These are phyloP conservation scores for Imleria badia DNA, from an alignment of 768 basidiomycete genomes.

Conservation along the genomic window DNA sequence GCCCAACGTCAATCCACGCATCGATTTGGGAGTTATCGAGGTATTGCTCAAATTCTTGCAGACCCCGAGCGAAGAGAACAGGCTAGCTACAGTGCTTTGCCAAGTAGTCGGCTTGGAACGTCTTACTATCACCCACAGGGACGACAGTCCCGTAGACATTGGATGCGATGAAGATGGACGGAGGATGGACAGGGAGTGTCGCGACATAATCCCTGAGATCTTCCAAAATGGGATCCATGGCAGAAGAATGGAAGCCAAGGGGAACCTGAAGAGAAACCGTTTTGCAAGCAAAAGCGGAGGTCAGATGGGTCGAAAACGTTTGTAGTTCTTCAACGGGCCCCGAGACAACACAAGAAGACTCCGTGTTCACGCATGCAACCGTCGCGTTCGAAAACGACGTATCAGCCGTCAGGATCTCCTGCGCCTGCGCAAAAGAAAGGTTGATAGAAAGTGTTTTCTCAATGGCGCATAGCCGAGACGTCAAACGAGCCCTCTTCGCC, in stretches of 20 bases:
- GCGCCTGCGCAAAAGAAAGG: slow-evolving; percentile 35
- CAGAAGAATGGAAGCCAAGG: slow-evolving; percentile 65
- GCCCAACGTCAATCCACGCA: slow-evolving; percentile 68
- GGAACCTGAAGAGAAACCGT: slow-evolving; percentile 49
- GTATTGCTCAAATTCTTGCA: slow-evolving; percentile 40
- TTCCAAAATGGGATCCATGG: slow-evolving; percentile 58
- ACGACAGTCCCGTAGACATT: slow-evolving; percentile 57
- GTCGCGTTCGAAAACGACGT: slow-evolving; percentile 37
- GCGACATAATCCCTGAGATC: slow-evolving; percentile 44
- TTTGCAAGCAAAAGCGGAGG: slow-evolving; percentile 37
- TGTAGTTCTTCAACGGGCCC: slow-evolving; percentile 49
- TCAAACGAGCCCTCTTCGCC: slow-evolving; percentile 56
- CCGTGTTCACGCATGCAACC: slow-evolving; percentile 64
- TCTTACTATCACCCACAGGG: slow-evolving; percentile 46
- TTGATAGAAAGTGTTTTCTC: slow-evolving; percentile 54
- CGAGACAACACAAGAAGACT: slow-evolving; percentile 55
- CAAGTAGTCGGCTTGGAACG: slow-evolving; percentile 55
- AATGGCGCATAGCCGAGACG: slow-evolving; percentile 46
- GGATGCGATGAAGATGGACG: slow-evolving; percentile 59
- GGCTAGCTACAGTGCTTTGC: slow-evolving; percentile 57
- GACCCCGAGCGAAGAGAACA: slow-evolving; percentile 51
- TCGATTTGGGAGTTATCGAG: slow-evolving; percentile 31
- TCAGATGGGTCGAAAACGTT: slow-evolving; percentile 42
- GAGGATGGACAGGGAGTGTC: slow-evolving; percentile 40
- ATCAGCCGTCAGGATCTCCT: slow-evolving; percentile 35